Base-by-base conservation (phyloP, 208 protist species). In the Wallacemonas sp. region DNA sequence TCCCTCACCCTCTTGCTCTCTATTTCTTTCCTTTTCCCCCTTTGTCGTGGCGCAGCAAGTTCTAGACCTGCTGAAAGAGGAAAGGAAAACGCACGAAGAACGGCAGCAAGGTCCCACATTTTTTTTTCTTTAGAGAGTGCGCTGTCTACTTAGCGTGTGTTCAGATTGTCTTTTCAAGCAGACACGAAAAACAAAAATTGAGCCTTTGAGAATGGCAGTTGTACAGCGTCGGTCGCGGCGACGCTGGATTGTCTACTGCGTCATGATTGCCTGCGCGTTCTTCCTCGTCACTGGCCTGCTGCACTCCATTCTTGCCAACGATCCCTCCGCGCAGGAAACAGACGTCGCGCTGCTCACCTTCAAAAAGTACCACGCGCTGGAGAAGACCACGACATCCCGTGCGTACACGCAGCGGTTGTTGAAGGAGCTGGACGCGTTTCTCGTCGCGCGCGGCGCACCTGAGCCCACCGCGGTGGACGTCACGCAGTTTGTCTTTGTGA, bases 401-500 rank as follows among this genome's bases (percentile, higher is more conserved):
- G 14, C 52, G n/a, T 44, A 59, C 52, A 26, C 52, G 32, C 16
- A 3, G 12, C 52, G 32, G 3, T 23, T 59, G 8, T 29, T 59
- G 16, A 5, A 25, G 3, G n/a, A 59, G 14, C 29, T 59, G 0
- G 52, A 59, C 32, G 26, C 25, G 29, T 59, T 42, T 29, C 52
- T 59, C 31, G 20, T 25, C 32, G 25, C 52, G 7, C 52, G 20
- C 52, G 76, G 61, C 55, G 59, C 68, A 2, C 76, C 72, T 0
- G 0, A 67, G 25, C 25, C 39, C 3, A 36, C 62, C 62, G 45
- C 52, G 3, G 29, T 79, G 8, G 23, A 65, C 26, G 32, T 91
- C 12, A 28, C 71, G 2, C 82, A 91, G 48, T 26, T 84, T 52
- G 57, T 86, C n/a, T 94, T 94, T 63, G 69, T 87, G 22, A 94